Base-by-base conservation (phyloP, 306 rosid species). In the Amphicarpaea edgeworthii region DNA sequence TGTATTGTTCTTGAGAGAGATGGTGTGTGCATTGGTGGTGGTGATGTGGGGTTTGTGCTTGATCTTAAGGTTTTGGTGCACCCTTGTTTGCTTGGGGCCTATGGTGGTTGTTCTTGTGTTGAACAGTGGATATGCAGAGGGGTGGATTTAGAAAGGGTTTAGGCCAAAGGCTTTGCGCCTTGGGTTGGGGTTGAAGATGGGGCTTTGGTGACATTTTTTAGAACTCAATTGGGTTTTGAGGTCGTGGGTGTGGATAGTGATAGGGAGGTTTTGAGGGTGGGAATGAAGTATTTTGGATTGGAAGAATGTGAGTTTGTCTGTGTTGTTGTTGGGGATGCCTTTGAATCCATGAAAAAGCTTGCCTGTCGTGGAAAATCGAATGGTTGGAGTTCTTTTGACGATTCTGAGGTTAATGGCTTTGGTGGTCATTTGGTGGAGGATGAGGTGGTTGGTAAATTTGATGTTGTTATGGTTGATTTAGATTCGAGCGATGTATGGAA, bases 181-280 rank as follows among this genome's bases (percentile, higher is more conserved):
- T 42, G 98, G n/a, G n/a, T n/a, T n/a, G n/a, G 98, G 55, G 90
- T 94, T 78, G 98, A 96, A 12, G 97, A 97, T 50, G 96, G 96
- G 61, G 96, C 98, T 70, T 79, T 94, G 85, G 81, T 82, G 8
- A 32, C 87, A 21, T 94, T 94, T 80, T 81, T 90, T 43, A 83
- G 68, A 76, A 70, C 72, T 62, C 87, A 84, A 50, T 79, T 94
- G 87, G 86, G 76, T 53, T 94, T 94, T 76, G 87, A 82, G 84
- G 96, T 94, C n/a, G 34, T 75, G 9, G 95, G 96, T 34, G 85
- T 94, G 45, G 96, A 94, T 32, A 70, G 80, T 42, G 97, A 91
- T 72, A 53, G 28, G 41, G 93, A 86, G 77, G 96, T 91, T 75
- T 66, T 91, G 53, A 73, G 83, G 72, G 85, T 94, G 75, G 93